phyloP scores from a whole-genome alignment of 495 filamentous ascomycete genomes.

The Penicillium bovifimosum region DNA sequence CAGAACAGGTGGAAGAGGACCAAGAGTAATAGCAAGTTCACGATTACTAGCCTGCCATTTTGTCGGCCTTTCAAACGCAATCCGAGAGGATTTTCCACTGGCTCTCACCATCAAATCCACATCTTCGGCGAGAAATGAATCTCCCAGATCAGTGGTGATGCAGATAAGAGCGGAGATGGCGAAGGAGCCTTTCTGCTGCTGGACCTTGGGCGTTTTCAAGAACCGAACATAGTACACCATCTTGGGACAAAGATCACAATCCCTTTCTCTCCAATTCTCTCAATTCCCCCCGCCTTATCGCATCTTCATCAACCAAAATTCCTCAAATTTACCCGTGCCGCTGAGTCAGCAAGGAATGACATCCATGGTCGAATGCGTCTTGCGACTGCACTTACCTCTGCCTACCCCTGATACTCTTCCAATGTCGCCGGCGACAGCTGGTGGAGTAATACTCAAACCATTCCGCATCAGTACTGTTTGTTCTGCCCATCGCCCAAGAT shows the following conservation, averaged over 20 bases:
- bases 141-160: slow-evolving; percentile 86
- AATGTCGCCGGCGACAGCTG: slow-evolving; percentile 8
- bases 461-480: neutral
- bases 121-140: slow-evolving; percentile 69
- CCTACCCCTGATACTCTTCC: neutral
- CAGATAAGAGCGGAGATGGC: slow-evolving; percentile 57
- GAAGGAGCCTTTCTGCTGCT: slow-evolving; percentile 33
- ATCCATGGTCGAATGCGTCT: slow-evolving; percentile 11
- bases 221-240: slow-evolving; percentile 73
- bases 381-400: neutral
- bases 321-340: slow-evolving; percentile 16
- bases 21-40: slow-evolving; percentile 36
- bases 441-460: slow-evolving; percentile 9
- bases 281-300: neutral
- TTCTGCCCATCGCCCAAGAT: slow-evolving; percentile 19
- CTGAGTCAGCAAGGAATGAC: slow-evolving; percentile 23
- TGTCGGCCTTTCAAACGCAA: slow-evolving; percentile 41
- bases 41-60: slow-evolving; percentile 53
- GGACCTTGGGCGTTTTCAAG: slow-evolving; percentile 56
- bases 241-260: neutral
- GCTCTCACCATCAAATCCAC: slow-evolving; percentile 47
- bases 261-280: neutral
- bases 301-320: neutral
- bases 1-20: slow-evolving; percentile 26
- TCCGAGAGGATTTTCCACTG: slow-evolving; percentile 19